Evolutionary conservation across 176 grass and related monocot species (phyloP), one percentile per base, ranked within the genome.

Genomic region (Phoenix roebelenii): DNA sequence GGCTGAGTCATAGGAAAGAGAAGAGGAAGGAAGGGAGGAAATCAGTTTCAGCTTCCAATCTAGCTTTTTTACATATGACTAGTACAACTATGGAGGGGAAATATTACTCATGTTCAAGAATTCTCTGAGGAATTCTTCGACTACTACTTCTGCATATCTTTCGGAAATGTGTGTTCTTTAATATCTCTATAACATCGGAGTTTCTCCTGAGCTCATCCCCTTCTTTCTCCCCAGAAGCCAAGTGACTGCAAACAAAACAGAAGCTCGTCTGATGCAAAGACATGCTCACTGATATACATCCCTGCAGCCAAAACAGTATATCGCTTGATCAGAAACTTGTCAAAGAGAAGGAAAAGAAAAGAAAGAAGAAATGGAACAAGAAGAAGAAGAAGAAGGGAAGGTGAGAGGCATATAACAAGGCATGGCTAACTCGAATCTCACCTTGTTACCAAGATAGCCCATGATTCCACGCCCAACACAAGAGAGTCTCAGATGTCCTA

Each of bases 161-260:
- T 6, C 55, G 61, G 53, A 96, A 96, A 72, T 82, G 86, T 3
- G 92, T 90, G 75, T 85, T 74, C 70, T 77, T 96, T 54, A 96
- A 70, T 73, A 96, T 96, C 74, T 90, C 86, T 7, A 82, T 52
- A 44, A 96, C 92, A 72, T 96, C 92, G 18, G 74, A 76, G 58
- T 96, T 96, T 63, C 92, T 74, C 56, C 66, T 61, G 26, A 90
- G 55, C 64, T 96, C 92, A 63, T 90, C 92, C 2, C 92, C 92
- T 84, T 90, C 92, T 75, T 96, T 96, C 74, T 96, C 92, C 4
- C 92, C 92, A 7, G 92, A 96, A 18, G 92, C 83, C 69, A 96
- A 72, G 76, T 96, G 86, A 73, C 86, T 96, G 78, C 91, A 96
- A 16, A 90, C 83, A 54, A 96, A 96, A 75, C 91, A 96, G 32